Evolutionary conservation across 768 basidiomycete genomes (phyloP).

Genomic region (Tricholoma sp.): DNA sequence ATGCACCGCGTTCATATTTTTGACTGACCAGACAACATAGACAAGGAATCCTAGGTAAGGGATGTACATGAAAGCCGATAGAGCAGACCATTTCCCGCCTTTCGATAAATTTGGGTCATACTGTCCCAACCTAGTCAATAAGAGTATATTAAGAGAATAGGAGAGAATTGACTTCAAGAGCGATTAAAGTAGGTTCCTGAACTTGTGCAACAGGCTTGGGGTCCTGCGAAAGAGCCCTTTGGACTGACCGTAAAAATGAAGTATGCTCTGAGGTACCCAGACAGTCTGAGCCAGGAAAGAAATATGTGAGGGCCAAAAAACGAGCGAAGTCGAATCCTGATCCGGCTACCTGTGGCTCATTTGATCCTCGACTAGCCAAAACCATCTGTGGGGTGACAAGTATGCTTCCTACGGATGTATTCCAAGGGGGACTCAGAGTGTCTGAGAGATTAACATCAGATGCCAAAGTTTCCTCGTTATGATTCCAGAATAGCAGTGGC

Average conservation of each 20-base stretch:
- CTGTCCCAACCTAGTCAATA: constrained; percentile 27
- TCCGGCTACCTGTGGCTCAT: constrained; percentile 42
- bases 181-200: constrained; percentile 38
- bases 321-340: constrained; percentile 58
- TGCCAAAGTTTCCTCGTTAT: constrained; percentile 49
- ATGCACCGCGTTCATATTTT: constrained; percentile 80
- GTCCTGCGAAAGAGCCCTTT: constrained; percentile 29
- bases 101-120: constrained; percentile 47
- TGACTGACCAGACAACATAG: constrained; percentile 73
- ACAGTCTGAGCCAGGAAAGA: constrained; percentile 76
- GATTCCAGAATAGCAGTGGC: constrained; percentile 71
- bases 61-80: constrained; percentile 68
- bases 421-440: constrained; percentile 48
- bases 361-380: constrained; percentile 60
- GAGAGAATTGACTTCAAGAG: constrained; percentile 34
- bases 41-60: constrained; percentile 73
- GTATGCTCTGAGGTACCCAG: constrained; percentile 55
- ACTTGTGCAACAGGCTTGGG: constrained; percentile 23
- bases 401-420: constrained; percentile 58
- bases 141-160: constrained; percentile 1
- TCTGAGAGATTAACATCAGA: constrained; percentile 54
- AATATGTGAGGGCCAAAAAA: constrained; percentile 76
- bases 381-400: constrained; percentile 72
- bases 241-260: constrained; percentile 56
- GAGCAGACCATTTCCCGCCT: constrained; percentile 46